Evolutionary conservation across 768 basidiomycete genomes (phyloP).

Genomic region (Suillus americanus): DNA sequence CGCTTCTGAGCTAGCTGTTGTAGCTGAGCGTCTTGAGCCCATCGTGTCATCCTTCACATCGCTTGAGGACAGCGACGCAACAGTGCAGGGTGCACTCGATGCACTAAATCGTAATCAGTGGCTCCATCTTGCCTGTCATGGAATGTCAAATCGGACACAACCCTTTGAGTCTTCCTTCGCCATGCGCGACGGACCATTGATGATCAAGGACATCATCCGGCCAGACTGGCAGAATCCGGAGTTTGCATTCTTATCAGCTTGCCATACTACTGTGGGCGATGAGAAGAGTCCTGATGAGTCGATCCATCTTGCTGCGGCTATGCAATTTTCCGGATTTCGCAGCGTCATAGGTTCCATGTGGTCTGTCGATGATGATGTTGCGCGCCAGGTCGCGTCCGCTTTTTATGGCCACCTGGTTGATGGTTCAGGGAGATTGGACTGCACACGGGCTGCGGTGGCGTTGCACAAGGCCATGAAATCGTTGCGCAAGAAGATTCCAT

Average conservation of each 20-base stretch:
- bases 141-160: conserved; percentile 24
- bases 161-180: conserved; percentile 11
- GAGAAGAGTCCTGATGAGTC: conserved; percentile 14
- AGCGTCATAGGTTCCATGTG: conserved; percentile 23
- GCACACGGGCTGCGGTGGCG: conserved; percentile 3
- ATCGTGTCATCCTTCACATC: not conserved
- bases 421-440: not conserved
- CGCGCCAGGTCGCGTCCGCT: not conserved
- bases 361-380: conserved; percentile 10
- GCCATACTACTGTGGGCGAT: conserved; percentile 22
- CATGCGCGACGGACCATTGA: not conserved
- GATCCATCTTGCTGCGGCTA: conserved; percentile 23
- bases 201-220: conserved; percentile 11
- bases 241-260: conserved; percentile 25
- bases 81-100: not conserved
- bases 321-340: conserved; percentile 20
- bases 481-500: not conserved
- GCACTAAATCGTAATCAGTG: conserved; percentile 4
- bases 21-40: too few species aligned
- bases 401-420: conserved; percentile 1
- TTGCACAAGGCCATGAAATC: not conserved
- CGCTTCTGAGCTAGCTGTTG: not conserved
- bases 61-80: not conserved
- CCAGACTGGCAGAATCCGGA: conserved; percentile 9
- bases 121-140: conserved; percentile 36